phyloP scores from a whole-genome alignment of 2,329 filamentous ascomycete genomes.

The Aspergillus sp. region DNA sequence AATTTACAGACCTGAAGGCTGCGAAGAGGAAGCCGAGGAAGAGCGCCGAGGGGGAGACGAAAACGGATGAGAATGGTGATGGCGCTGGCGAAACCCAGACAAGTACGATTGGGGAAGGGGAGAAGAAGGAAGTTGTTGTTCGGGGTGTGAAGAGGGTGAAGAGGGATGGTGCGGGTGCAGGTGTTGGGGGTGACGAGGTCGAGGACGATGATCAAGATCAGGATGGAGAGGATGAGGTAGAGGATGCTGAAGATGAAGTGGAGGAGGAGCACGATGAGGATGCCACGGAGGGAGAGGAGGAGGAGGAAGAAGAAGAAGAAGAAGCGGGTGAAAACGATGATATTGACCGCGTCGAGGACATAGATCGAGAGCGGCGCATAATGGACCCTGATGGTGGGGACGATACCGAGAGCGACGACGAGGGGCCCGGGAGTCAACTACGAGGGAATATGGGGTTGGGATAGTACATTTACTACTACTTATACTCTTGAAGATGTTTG shows the following conservation, averaged over 20 bases:
- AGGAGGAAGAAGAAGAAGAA: constrained; percentile 27
- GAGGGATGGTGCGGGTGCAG: constrained; percentile 21
- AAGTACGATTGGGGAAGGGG: constrained; percentile 22
- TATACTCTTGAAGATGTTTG: not conserved
- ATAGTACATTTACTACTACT: not conserved
- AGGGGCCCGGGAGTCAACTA: constrained; percentile 31
- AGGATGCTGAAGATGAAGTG: constrained; percentile 20
- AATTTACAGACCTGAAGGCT: constrained; percentile 45
- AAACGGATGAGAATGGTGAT: not conserved
- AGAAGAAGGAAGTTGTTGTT: constrained; percentile 25
- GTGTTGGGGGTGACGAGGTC: constrained; percentile 21
- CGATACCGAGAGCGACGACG: constrained; percentile 34
- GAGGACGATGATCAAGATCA: constrained; percentile 24
- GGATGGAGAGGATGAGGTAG: constrained; percentile 23
- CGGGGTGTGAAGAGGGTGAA: constrained; percentile 24
- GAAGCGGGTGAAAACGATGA: constrained; percentile 31
- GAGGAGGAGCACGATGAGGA: constrained; percentile 27
- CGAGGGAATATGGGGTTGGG: constrained; percentile 32
- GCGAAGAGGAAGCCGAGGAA: constrained; percentile 49
- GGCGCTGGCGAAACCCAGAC: constrained; percentile 11
- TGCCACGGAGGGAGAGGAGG: constrained; percentile 26
- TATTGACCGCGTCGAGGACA: constrained; percentile 39
- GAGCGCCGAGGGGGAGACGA: constrained; percentile 26
- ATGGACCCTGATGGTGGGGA: constrained; percentile 33
- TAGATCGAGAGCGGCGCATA: constrained; percentile 29